Evolutionary conservation across 75 land plant species (phyloP).

Genomic region (Pseudotsuga menziesii): DNA sequence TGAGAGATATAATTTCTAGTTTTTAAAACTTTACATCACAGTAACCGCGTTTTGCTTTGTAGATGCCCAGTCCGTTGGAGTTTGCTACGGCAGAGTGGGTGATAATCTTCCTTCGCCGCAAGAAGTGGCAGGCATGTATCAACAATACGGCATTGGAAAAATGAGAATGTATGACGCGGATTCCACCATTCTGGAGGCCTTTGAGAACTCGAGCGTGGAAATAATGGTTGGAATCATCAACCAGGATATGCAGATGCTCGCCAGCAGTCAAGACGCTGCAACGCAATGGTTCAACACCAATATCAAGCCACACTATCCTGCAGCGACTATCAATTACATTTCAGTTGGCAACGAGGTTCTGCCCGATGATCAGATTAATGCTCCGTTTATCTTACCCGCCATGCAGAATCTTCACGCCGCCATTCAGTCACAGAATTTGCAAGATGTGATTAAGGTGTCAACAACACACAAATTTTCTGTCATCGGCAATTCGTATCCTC

Average conservation of each 20-base stretch:
- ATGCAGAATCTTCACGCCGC: slow-evolving; percentile 25
- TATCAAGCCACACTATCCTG: too few species aligned
- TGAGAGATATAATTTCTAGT: too few species aligned
- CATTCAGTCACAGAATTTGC: slow-evolving; percentile 3
- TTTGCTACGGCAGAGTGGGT: slow-evolving; percentile 45
- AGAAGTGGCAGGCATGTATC: slow-evolving; percentile 37
- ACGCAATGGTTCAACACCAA: slow-evolving; percentile 48
- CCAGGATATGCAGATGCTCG: slow-evolving; percentile 24
- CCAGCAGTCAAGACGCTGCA: too few species aligned
- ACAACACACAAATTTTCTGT: slow-evolving; percentile 14
- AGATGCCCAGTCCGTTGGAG: slow-evolving; percentile 26
- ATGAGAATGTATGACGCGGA: slow-evolving; percentile 47
- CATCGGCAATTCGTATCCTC: slow-evolving; percentile 25
- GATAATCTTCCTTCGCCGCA: slow-evolving; percentile 42
- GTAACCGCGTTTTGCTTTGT: neutral
- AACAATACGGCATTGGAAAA: slow-evolving; percentile 20
- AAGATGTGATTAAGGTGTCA: slow-evolving; percentile 25
- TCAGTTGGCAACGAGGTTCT: slow-evolving; percentile 25
- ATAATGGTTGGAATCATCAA: slow-evolving; percentile 48
- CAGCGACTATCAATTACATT: too few species aligned
- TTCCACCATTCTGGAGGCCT: slow-evolving; percentile 32
- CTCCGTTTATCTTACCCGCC: slow-evolving; percentile 22
- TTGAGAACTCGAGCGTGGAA: slow-evolving; percentile 44
- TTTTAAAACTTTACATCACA: too few species aligned
- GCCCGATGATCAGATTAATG: neutral